Evolutionary conservation across 345 rosid species (phyloP), one percentile per base, ranked within the genome.

Genomic region (Arabis hirsuta): DNA sequence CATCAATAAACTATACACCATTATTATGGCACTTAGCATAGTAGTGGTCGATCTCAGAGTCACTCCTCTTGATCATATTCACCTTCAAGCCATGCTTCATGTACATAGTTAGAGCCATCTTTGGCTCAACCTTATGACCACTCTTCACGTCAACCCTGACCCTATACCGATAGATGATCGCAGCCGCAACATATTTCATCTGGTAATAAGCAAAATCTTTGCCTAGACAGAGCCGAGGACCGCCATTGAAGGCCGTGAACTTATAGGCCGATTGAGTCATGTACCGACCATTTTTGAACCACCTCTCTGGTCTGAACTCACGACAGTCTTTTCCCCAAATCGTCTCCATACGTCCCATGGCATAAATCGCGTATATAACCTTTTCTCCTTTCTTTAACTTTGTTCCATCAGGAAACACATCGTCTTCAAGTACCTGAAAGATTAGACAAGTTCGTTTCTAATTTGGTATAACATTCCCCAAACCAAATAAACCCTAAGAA

Each of bases 271-370:
- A 90, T 54, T 90, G 87, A 62, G 86, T 90, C 77, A 65, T 81
- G 76, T 71, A 92, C 10, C 84, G 73, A 20, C 96, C 86, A 7
- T 88, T 87, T 70, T 85, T 81, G 10, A 90, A 72, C 96, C 96
- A 92, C 70, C 95, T 82, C 77, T 92, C 96, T 5, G 96, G 98
- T 71, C 77, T 88, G 72, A 80, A 90, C 54, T 90, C 85, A 62
- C 77, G 47, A 79, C 92, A 88, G 67, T 90, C 87, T 29, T 80
- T 82, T 10, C 96, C 96, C 96, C 91, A 90, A 39, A 90, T 85
- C 32, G 84, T 82, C 63, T 87, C 92, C 91, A 90, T 88, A 73
- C 96, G 76, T 38, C 88, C 98, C 96, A 92, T 92, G 29, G 98
- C 73, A 57, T 92, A 92, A 5, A 88, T 84, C 24, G 88, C 95